phyloP scores from a whole-genome alignment of 2,329 filamentous ascomycete species.

The Fusarium staphyleae region DNA sequence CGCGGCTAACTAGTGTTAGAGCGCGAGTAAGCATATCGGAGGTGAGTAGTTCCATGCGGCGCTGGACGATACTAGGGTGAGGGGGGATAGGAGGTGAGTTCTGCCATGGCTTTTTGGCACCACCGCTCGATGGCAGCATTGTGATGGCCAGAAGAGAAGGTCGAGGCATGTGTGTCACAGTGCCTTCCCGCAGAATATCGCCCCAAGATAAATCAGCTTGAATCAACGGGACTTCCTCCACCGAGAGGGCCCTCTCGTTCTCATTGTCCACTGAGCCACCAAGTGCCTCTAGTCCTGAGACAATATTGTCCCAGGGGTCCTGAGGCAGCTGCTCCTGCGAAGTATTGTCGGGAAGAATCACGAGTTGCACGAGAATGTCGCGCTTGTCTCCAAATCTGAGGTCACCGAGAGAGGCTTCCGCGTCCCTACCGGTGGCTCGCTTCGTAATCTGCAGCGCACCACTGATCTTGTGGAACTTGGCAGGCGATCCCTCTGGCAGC shows the following conservation, averaged over 20 bases:
- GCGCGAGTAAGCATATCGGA: slow-evolving; percentile 97
- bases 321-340: slow-evolving; percentile 86
- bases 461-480: slow-evolving; percentile 98
- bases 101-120: slow-evolving; percentile 70
- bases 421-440: slow-evolving; percentile 91
- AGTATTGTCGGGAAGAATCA: slow-evolving; percentile 85
- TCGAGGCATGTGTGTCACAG: slow-evolving; percentile 82
- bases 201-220: slow-evolving; percentile 95
- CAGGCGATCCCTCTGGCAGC: slow-evolving; percentile 92
- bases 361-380: slow-evolving; percentile 92
- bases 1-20: slow-evolving; percentile 86
- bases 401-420: slow-evolving; percentile 90
- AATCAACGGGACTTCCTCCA: slow-evolving; percentile 93
- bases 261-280: slow-evolving; percentile 88
- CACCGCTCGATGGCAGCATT: slow-evolving; percentile 77
- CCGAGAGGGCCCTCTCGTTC: slow-evolving; percentile 80
- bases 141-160: slow-evolving; percentile 94
- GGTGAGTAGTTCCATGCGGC: slow-evolving; percentile 95
- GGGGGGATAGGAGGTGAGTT: slow-evolving; percentile 85
- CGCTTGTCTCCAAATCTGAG: slow-evolving; percentile 93
- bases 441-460: slow-evolving; percentile 96
- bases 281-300: slow-evolving; percentile 92
- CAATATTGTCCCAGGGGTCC: slow-evolving; percentile 96
- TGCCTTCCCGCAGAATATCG: slow-evolving; percentile 89
- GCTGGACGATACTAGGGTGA: slow-evolving; percentile 92